These are phyloP conservation scores for Millerago galiae DNA, from an alignment of 805 yeast genomes.

Conservation along the genomic window DNA sequence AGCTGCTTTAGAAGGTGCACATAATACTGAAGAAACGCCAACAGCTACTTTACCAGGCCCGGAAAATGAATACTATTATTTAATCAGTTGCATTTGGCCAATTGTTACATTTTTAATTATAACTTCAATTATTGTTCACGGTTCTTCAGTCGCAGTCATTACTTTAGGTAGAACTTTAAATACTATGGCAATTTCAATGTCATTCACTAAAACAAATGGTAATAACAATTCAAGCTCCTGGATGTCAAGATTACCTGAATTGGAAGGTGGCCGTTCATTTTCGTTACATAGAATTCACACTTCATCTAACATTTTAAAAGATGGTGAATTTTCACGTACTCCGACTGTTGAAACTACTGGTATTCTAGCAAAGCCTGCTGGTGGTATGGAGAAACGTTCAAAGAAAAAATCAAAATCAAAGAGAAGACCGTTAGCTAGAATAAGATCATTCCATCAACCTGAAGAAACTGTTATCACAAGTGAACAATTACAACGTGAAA, in stretches of 20 bases:
- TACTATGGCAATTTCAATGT: constrained; percentile 88
- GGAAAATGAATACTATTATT: constrained; percentile 46
- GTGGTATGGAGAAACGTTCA: constrained; percentile 53
- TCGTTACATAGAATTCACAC: constrained; percentile 84
- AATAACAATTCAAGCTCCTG: constrained; percentile 54
- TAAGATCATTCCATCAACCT: constrained; percentile 20
- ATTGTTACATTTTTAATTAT: constrained; percentile 73
- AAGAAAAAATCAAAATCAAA: constrained; percentile 26
- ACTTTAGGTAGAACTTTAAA: constrained; percentile 71
- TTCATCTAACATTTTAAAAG: constrained; percentile 24
- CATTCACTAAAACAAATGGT: constrained; percentile 68
- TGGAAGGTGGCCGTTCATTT: constrained; percentile 60
- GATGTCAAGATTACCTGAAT: constrained; percentile 79
- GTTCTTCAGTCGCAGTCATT: constrained; percentile 75
- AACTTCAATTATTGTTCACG: constrained; percentile 82
- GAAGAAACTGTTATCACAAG: constrained; percentile 24
- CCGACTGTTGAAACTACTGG: constrained; percentile 58
- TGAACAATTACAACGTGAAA: constrained; percentile 34
- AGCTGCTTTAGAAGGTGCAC: constrained; percentile 53
- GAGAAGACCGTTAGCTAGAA: constrained; percentile 28
- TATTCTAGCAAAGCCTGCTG: constrained; percentile 61
- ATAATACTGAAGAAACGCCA: constrained; percentile 51
- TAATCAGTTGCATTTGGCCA: constrained; percentile 73
- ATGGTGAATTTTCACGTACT: constrained; percentile 25
- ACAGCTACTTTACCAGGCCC: constrained; percentile 39